Evolutionary conservation across 345 rosid genomes (phyloP).

Genomic region (Gossypium thurberi): DNA sequence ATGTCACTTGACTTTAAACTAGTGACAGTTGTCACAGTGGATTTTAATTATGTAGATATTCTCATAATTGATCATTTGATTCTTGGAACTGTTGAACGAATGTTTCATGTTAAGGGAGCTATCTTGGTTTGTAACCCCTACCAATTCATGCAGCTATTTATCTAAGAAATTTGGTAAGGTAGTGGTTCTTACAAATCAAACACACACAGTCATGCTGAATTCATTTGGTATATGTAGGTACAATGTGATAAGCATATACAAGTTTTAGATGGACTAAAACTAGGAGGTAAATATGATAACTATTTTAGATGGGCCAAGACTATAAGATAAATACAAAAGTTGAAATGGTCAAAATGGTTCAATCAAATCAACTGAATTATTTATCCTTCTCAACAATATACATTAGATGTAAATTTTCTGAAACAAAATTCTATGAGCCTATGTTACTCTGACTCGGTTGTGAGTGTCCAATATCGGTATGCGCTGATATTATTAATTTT

Average conservation of each 20-base stretch:
- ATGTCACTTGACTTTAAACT: background rate
- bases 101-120: conserved; percentile 1
- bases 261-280: background rate
- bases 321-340: too few relatives aligned
- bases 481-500: background rate
- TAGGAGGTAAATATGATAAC: too few relatives aligned
- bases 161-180: background rate
- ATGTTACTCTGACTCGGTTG: background rate
- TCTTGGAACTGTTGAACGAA: background rate
- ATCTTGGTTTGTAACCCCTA: background rate
- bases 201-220: background rate
- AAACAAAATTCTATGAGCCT: background rate
- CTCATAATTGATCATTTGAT: background rate
- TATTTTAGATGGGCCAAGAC: too few relatives aligned
- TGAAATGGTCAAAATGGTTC: background rate
- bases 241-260: background rate
- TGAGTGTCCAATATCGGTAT: background rate
- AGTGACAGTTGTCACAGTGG: background rate
- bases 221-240: background rate
- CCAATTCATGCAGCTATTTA: background rate
- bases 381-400: background rate
- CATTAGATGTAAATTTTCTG: background rate
- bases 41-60: background rate
- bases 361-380: background rate
- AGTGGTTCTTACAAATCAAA: background rate